Evolutionary conservation across 148 eudicot genomes (phyloP), one percentile per base, ranked within the genome.

Genomic region (Persicaria maculosa): DNA sequence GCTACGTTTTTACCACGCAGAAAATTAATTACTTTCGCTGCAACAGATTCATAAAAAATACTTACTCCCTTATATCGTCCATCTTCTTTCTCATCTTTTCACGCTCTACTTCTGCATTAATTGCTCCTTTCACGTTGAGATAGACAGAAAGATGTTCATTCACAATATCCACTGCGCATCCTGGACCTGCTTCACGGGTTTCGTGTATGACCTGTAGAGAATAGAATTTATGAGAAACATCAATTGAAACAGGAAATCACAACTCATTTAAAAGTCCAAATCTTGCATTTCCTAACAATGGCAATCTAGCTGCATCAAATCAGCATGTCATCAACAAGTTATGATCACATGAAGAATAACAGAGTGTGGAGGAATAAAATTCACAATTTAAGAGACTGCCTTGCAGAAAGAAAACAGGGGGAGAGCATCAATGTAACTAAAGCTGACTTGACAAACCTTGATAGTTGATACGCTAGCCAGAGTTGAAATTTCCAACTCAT

Each of bases 381-480:
- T 54, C 59, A 54, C 7, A 19, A 54, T 54, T 54, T 17, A 15
- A 54, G 8, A 54, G 59, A 54, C 16, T 15, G 59, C n/a, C 9
- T 54, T 54, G n/a, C 19, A 54, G 59, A 54, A 54, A 54, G 11
- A 40, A 5, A 55, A 12, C 50, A 74, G n/a, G 61, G 22, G 22
- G 17, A 50, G 36, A 16, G 40, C 31, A 59, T 15, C 36, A 17
- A 46, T 43, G 54, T 0, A 68, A 9, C 62, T 46, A 19, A 44
- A 69, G 44, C 43, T 65, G 17, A 65, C 17, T 58, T 31, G 16
- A 61, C 85, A 69, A 53, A 95, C 97, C 84, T 81, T 79, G 73
- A 92, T 68, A 44, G 93, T 86, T 75, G 96, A 92, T 71, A 90
- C 58, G 67, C 79, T 75, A 53, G 97, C 96, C 64, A 92, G 96